A percentile compares a stretch with the other conserved stretches of the same genome.
Evolutionary conservation across 1,284 basidiomycete species (phyloP).

Genomic region (Taiwanofungus camphoratus): DNA sequence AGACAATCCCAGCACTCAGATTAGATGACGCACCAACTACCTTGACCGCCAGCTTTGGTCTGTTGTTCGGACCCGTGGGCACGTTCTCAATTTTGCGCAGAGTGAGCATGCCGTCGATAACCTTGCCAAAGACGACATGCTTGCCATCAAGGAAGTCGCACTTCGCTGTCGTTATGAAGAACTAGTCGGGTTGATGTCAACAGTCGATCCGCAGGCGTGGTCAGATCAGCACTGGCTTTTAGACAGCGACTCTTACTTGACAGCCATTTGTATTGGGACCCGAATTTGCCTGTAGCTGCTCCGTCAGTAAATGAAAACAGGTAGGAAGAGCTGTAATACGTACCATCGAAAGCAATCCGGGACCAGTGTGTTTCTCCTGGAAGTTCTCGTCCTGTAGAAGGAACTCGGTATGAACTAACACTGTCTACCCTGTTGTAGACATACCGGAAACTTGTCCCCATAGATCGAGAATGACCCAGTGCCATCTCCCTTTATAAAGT

Average conservation of each 20-base stretch:
- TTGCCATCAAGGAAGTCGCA: conserved; percentile 91
- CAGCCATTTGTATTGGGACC: conserved; percentile 91
- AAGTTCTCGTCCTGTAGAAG: conserved; percentile 86
- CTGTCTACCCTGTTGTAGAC: conserved; percentile 20
- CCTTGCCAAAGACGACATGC: conserved; percentile 88
- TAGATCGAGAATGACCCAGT: conserved; percentile 95
- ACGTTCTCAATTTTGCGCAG: conserved; percentile 94
- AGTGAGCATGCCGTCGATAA: conserved; percentile 82
- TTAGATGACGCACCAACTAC: conserved; percentile 59
- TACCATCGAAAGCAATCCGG: conserved; percentile 86
- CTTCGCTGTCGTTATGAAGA: conserved; percentile 94
- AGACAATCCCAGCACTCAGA: conserved; percentile 1
- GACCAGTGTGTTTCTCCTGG: conserved; percentile 79
- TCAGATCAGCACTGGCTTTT: not conserved
- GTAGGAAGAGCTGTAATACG: conserved; percentile 10
- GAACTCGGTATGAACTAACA: not conserved
- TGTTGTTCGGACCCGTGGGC: conserved; percentile 81
- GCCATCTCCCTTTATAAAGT: conserved; percentile 87
- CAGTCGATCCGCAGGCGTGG: not conserved
- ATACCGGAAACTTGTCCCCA: conserved; percentile 84
- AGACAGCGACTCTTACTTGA: conserved; percentile 46
- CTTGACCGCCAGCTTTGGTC: conserved; percentile 81
- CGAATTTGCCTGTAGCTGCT: conserved; percentile 72
- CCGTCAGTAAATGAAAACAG: conserved; percentile 4
- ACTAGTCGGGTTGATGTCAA: conserved; percentile 39